Evolutionary conservation across 176 grass and related monocot species (phyloP).

Genomic region (Puccinellia tenuiflora): DNA sequence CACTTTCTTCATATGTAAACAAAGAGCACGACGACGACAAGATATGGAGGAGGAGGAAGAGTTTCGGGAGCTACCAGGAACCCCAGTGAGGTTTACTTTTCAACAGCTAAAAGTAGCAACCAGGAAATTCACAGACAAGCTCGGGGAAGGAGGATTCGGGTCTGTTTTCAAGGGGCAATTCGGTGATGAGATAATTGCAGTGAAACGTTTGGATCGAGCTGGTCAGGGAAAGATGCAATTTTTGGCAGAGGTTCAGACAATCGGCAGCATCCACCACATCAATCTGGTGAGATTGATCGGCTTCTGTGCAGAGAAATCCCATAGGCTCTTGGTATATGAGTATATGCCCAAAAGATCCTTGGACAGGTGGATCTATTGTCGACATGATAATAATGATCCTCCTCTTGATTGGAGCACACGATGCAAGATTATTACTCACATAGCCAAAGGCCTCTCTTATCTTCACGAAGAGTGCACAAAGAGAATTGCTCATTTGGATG

Average conservation of each 20-base stretch:
- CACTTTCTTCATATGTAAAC: too few species aligned
- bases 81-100: not conserved
- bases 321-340: conserved; percentile 43
- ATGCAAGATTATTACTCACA: conserved; percentile 15
- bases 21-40: too few species aligned
- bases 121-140: not conserved
- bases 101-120: too few species aligned
- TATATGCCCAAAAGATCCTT: conserved; percentile 47
- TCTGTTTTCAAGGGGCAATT: conserved; percentile 19
- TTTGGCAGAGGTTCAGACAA: conserved; percentile 42
- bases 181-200: not conserved
- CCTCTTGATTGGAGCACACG: conserved; percentile 30
- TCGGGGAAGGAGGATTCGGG: conserved; percentile 28
- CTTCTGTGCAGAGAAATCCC: conserved; percentile 41
- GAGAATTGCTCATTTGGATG: conserved; percentile 38
- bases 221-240: conserved; percentile 34
- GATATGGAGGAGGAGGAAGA: conserved; percentile 2
- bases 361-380: conserved; percentile 38
- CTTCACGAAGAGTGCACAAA: conserved; percentile 43
- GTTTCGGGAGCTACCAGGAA: not conserved
- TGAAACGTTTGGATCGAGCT: conserved; percentile 25
- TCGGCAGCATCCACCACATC: conserved; percentile 45
- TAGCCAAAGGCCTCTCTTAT: conserved; percentile 49
- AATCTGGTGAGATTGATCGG: conserved; percentile 46
- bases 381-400: not conserved